Evolutionary conservation across 331 rosid genomes (phyloP).

Genomic region (Malus hybrid): DNA sequence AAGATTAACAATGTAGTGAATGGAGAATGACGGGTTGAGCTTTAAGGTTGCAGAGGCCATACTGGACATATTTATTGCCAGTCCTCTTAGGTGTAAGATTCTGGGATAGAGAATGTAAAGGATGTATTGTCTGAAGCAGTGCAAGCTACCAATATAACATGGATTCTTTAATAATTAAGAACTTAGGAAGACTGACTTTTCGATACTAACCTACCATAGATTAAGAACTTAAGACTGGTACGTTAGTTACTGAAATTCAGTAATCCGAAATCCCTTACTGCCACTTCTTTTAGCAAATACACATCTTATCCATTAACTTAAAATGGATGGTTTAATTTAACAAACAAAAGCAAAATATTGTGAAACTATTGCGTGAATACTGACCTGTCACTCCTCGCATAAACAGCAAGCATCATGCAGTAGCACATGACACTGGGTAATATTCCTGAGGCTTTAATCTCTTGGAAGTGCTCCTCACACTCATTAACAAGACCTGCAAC

Average conservation of each 20-base stretch:
- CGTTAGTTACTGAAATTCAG: neutral
- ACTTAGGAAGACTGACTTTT: neutral
- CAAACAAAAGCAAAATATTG: slow-evolving; percentile 9
- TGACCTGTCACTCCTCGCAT: slow-evolving; percentile 79
- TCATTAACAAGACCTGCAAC: slow-evolving; percentile 84
- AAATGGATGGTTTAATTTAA: slow-evolving; percentile 6
- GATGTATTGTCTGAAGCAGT: neutral
- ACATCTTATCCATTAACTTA: neutral
- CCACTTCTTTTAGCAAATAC: neutral
- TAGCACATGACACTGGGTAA: slow-evolving; percentile 84
- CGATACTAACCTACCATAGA: neutral
- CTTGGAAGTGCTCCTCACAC: slow-evolving; percentile 86
- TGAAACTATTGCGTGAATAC: slow-evolving; percentile 4
- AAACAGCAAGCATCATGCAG: slow-evolving; percentile 95
- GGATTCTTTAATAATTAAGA: neutral
- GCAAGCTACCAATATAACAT: neutral
- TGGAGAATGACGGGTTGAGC: neutral
- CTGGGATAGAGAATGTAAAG: neutral
- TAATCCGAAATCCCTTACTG: neutral
- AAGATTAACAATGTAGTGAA: neutral
- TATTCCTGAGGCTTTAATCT: slow-evolving; percentile 70
- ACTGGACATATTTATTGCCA: neutral
- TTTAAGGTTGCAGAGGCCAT: neutral
- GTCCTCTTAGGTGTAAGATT: neutral
- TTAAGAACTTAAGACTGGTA: neutral